phyloP scores from a whole-genome alignment of 768 basidiomycete genomes.

The Crassisporium funariophilum region DNA sequence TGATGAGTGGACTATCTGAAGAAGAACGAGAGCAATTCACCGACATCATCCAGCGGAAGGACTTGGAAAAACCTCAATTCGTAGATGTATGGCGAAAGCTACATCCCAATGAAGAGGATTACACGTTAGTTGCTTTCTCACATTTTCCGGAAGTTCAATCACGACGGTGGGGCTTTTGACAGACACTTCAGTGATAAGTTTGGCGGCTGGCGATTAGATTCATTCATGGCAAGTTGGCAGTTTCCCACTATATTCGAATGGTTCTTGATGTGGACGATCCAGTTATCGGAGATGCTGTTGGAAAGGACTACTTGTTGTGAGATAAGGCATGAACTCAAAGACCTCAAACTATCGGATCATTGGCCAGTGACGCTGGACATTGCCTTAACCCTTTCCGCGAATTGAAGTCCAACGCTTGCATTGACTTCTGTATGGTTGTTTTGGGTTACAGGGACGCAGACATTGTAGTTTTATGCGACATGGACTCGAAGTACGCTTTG shows the following conservation, averaged over 20 bases:
- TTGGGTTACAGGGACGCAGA: too few relatives aligned
- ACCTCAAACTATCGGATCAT: constrained; percentile 8
- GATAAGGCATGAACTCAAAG: constrained; percentile 10
- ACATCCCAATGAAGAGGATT: constrained; percentile 64
- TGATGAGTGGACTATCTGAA: constrained; percentile 78
- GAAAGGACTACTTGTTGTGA: constrained; percentile 5
- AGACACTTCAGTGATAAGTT: constrained; percentile 1
- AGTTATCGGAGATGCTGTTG: constrained; percentile 5
- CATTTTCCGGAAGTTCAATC: too few relatives aligned
- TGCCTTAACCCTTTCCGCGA: too few relatives aligned
- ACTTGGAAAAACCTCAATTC: constrained; percentile 44
- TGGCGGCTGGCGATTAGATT: constrained; percentile 10
- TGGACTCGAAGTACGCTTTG: not conserved
- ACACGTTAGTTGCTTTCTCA: constrained; percentile 60
- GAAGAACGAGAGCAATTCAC: constrained; percentile 72
- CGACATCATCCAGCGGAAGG: constrained; percentile 55
- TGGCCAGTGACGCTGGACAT: constrained; percentile 12
- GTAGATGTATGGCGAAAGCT: constrained; percentile 76
- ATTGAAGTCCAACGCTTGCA: too few relatives aligned
- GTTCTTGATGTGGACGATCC: not conserved
- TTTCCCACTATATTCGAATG: too few relatives aligned
- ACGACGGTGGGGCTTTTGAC: not conserved
- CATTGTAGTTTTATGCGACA: not conserved
- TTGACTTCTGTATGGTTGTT: too few relatives aligned
- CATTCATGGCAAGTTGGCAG: constrained; percentile 7